Conservation (phyloP, 169 alveolate genomes). For the Plasmodium relictum region DNA sequence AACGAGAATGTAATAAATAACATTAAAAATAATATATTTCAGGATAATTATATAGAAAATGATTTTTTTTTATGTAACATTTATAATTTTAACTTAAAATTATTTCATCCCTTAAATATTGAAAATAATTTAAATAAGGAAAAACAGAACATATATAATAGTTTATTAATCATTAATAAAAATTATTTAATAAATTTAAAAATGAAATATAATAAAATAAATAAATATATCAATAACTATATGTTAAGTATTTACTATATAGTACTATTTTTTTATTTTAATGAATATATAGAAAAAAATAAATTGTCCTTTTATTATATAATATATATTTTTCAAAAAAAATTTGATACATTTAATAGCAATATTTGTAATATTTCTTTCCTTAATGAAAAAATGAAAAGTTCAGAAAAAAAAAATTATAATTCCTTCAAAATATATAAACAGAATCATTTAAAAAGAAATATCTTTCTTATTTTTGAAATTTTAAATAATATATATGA, state of each 20-base stretch:
- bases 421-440: slow-evolving; percentile 7
- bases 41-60: background rate
- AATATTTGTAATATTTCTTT: slow-evolving; percentile 10
- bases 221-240: slow-evolving; percentile 35
- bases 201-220: slow-evolving; percentile 29
- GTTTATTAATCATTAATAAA: slow-evolving; percentile 39
- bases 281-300: slow-evolving; percentile 39
- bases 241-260: slow-evolving; percentile 30
- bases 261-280: slow-evolving; percentile 31
- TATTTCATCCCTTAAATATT: slow-evolving; percentile 33
- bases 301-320: slow-evolving; percentile 44
- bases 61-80: slow-evolving; percentile 26
- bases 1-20: background rate
- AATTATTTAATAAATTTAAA: slow-evolving; percentile 48
- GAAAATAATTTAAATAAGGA: slow-evolving; percentile 9
- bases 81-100: slow-evolving; percentile 47
- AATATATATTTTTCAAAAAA: slow-evolving; percentile 31
- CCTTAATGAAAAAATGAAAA: slow-evolving; percentile 2
- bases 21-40: background rate
- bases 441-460: slow-evolving; percentile 27
- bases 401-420: background rate
- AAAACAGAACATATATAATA: background rate
- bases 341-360: slow-evolving; percentile 11
- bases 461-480: slow-evolving; percentile 59
- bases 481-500: slow-evolving; percentile 60